These are phyloP conservation scores for Pneumocystis jirovecii DNA, from an alignment of 1,139 yeast species.

Conservation along the genomic window DNA sequence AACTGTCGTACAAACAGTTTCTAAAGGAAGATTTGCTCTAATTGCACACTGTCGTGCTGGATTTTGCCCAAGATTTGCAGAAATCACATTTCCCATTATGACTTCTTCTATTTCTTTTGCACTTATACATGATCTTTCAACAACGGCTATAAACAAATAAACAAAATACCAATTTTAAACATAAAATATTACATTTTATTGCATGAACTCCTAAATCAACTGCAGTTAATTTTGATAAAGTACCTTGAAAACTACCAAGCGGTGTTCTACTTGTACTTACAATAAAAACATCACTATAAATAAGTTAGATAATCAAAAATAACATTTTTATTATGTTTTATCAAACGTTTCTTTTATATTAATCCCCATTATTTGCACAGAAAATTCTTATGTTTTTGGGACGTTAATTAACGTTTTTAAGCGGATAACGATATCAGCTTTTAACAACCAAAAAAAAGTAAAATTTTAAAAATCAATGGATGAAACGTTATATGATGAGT, in stretches of 20 bases:
- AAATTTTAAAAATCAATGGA: conserved; percentile 5
- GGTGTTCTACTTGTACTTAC: conserved; percentile 91
- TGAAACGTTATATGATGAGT: conserved; percentile 13
- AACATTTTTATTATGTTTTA: neutral
- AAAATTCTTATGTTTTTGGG: neutral
- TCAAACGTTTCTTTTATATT: neutral
- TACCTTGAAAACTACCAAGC: conserved; percentile 82
- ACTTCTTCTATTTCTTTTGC: conserved; percentile 72
- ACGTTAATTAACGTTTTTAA: neutral
- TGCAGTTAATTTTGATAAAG: conserved; percentile 55
- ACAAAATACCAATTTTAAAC: neutral
- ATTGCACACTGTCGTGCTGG: conserved; percentile 97
- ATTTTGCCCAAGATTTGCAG: conserved; percentile 91
- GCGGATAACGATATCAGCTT: neutral
- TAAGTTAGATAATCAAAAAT: neutral
- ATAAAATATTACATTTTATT: conserved; percentile 36
- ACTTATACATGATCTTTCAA: conserved; percentile 29
- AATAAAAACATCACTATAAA: conserved; percentile 45
- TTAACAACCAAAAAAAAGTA: neutral
- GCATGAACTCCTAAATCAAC: conserved; percentile 86
- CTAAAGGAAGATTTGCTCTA: conserved; percentile 68
- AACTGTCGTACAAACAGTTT: conserved; percentile 71
- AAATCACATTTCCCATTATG: conserved; percentile 80
- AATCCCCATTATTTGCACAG: neutral
- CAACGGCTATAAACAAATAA: conserved; percentile 1